Base-by-base conservation (phyloP, 352 stramenopile genomes). In the Pythium grandisporangium region DNA sequence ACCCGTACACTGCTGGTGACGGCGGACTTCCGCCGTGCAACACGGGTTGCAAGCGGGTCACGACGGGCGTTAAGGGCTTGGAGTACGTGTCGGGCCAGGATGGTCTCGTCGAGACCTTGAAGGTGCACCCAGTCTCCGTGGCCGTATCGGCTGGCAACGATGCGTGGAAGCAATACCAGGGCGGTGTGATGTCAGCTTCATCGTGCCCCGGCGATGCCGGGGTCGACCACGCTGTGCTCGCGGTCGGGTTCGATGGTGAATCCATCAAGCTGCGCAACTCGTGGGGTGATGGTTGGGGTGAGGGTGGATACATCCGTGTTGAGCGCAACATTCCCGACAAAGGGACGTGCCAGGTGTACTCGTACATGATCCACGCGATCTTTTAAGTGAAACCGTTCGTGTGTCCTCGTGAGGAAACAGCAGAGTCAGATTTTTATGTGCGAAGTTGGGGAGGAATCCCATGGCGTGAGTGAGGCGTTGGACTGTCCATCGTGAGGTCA, bases 241-340 rank as follows among this genome's bases (percentile, higher is more conserved):
- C 88, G 2, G 93, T 99, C 12, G 96, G 95, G 14, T 99, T 98
- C 60, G 83, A 51, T 37, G 23, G 11, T 3, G 32, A 24, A 26
- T 78, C 54, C 55, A 98, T 94, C 81, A 98, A 97, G 62, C 86
- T 99, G 27, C 97, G 97, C 58, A 99, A 99, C 67, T 97, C 93
- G 40, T 99, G 95, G 95, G 95, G 40, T 29, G 29, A 19, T 22
- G 17, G 12, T 37, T 97, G 91, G 88, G 91, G 92, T 30, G 79
- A 93, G 43, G 55, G 78, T 29, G 95, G 93, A 30, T 98, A 96
- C 74, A 95, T 98, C 38, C 75, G 76, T 41, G 74, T 98, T 12
- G 63, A 84, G 20, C 87, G 38, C 73, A 86, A 61, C 68, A 71
- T 39, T 30, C 50, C 17, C 37, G 57, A 40, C 51, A 57, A 37